Base-by-base conservation (phyloP, 805 yeast genomes). In the Yamadazyma kitorensis region DNA sequence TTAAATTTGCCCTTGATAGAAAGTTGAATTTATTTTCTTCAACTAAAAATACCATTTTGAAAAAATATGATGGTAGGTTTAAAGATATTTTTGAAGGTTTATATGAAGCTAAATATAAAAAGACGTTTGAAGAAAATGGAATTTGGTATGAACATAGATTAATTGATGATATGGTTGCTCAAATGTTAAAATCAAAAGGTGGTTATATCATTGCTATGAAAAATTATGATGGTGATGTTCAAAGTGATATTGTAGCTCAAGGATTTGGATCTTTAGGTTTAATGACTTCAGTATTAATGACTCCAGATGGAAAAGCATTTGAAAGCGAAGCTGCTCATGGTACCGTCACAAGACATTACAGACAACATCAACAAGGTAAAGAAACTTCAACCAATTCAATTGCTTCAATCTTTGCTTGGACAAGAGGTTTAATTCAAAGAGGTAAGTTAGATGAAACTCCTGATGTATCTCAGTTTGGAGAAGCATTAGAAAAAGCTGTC, bases 281-380 rank as follows among this genome's bases (percentile, higher is more conserved):
- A 50, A 91, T 91, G 98, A 88, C 98, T 20, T 91, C 98, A 3
- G 95, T 87, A n/a, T 76, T 91, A 49, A 78, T 88, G 55, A 80
- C 97, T n/a, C 94, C 97, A 32, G 97, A 91, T 62, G 97, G 97
- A 17, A 86, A 85, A 70, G 82, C 96, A 10, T 89, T 86, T 60
- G 97, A 91, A 71, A 71, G 88, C 36, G 98, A 91, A 72, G 98
- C 98, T 40, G 98, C 98, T n/a, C 98, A 91, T 61, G 98, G 98
- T 37, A 91, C 98, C 10, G 98, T 91, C 50, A 91, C 97, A 29
- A 85, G 98, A 70, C 98, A 91, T 63, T 91, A 75, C 70, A 84
- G 97, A 71, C 93, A 82, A 66, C 87, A 86, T 65, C 97, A 91
- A 69, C 86, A 84, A 65, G 98, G 98, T 47, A 86, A 88, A 61